phyloP scores from a whole-genome alignment of 2,329 filamentous ascomycete genomes.

The Colletotrichum lini region DNA sequence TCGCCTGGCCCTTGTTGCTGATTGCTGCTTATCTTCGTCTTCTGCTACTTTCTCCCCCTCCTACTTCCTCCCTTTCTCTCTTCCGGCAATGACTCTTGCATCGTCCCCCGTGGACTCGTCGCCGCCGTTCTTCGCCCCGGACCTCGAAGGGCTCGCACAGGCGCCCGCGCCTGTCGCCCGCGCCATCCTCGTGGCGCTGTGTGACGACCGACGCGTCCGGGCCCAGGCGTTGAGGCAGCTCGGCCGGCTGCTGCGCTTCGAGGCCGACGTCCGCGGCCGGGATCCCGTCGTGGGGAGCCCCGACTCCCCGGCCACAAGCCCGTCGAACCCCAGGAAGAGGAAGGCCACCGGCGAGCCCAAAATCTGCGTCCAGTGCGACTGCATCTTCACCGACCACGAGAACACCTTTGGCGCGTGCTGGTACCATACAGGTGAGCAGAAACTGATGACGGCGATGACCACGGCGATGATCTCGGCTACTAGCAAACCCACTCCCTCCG shows the following conservation, averaged over 20 bases:
- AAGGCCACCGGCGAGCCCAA: constrained; percentile 35
- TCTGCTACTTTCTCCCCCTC: too few relatives aligned
- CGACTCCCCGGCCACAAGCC: constrained; percentile 9
- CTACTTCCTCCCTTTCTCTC: too few relatives aligned
- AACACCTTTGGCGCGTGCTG: constrained; percentile 37
- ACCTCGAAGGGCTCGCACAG: constrained; percentile 39
- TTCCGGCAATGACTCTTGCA: constrained; percentile 26
- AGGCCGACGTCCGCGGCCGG: constrained; percentile 24
- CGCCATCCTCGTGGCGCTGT: constrained; percentile 42
- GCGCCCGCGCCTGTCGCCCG: constrained; percentile 35
- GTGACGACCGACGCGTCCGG: constrained; percentile 35
- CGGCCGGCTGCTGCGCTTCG: constrained; percentile 38
- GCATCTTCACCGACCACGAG: constrained; percentile 41
- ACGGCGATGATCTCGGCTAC: too few relatives aligned
- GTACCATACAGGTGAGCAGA: constrained; percentile 42
- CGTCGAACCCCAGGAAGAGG: constrained; percentile 30
- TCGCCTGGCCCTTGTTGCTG: neutral
- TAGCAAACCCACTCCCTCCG: neutral
- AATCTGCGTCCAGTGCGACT: constrained; percentile 42
- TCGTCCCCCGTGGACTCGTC: constrained; percentile 25
- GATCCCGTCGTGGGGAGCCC: constrained; percentile 18
- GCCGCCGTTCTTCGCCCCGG: constrained; percentile 25
- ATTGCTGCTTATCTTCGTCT: too few relatives aligned
- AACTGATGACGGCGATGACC: neutral
- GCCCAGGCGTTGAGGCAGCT: constrained; percentile 38